Conservation (phyloP, 345 rosid genomes). For the Cardamine chenopodiifolia region DNA sequence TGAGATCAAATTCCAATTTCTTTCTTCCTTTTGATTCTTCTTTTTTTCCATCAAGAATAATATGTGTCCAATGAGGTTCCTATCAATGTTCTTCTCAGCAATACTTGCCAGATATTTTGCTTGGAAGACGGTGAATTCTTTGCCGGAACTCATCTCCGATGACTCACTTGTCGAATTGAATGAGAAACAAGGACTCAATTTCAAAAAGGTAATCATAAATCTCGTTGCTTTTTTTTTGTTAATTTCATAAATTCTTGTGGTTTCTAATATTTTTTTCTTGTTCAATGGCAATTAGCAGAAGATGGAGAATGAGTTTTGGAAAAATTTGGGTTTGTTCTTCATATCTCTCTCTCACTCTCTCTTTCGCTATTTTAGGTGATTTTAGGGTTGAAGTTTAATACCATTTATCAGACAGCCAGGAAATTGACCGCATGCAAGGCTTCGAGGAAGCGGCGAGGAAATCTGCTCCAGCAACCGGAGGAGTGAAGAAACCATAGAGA, state of each 20-base stretch:
- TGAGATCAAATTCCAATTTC: constrained; percentile 20
- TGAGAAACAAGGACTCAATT: constrained; percentile 50
- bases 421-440: no score
- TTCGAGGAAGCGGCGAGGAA: no score
- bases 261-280: not conserved
- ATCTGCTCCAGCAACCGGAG: no score
- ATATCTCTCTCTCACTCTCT: no score
- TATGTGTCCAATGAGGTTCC: constrained; percentile 88
- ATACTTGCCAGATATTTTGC: constrained; percentile 81
- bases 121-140: constrained; percentile 74
- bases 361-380: no score
- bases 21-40: not conserved
- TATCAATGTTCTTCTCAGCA: constrained; percentile 89
- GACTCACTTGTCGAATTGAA: constrained; percentile 49
- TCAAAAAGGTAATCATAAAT: constrained; percentile 53
- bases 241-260: not conserved
- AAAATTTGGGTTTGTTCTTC: no score
- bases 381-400: no score
- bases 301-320: constrained; percentile 76
- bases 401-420: no score
- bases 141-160: constrained; percentile 48
- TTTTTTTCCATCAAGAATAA: not conserved
- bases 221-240: not conserved
- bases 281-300: constrained; percentile 44
- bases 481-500: no score